Evolutionary conservation across 257 asterid genomes (phyloP).

Genomic region (Lycium barbarum): DNA sequence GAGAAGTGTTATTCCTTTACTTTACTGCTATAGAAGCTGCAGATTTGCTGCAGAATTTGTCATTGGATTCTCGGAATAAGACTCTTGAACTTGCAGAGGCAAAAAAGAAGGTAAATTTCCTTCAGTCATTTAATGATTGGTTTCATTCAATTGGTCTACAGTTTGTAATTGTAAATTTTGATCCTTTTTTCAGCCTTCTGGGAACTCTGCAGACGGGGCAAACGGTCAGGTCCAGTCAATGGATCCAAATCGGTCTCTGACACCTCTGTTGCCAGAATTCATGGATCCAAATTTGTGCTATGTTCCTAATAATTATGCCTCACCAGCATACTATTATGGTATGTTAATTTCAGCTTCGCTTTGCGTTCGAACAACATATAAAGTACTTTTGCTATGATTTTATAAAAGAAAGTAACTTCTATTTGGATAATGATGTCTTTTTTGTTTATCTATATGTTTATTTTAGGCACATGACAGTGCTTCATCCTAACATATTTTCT

Average conservation of each 20-base stretch:
- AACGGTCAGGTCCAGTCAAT: slow-evolving; percentile 44
- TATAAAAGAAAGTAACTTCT: background rate
- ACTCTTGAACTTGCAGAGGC: slow-evolving; percentile 51
- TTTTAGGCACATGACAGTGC: background rate
- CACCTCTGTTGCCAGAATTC: slow-evolving; percentile 54
- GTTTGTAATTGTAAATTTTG: background rate
- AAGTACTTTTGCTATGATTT: background rate
- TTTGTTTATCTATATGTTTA: background rate
- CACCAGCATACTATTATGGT: slow-evolving; percentile 51
- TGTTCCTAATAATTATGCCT: slow-evolving; percentile 58
- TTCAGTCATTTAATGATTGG: background rate
- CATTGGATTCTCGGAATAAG: slow-evolving; percentile 64
- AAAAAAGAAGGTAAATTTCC: slow-evolving; percentile 48
- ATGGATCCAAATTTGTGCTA: slow-evolving; percentile 58
- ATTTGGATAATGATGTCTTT: background rate
- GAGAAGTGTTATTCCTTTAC: slow-evolving; percentile 52
- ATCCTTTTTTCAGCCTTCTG: slow-evolving; percentile 42
- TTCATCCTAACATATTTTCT: background rate
- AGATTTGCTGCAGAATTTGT: slow-evolving; percentile 63
- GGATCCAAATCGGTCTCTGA: slow-evolving; percentile 43
- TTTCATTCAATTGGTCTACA: background rate
- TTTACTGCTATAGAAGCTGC: slow-evolving; percentile 54
- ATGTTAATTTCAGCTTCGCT: background rate
- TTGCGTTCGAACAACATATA: background rate
- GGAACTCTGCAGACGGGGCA: slow-evolving; percentile 40